phyloP scores from a whole-genome alignment of 2,329 filamentous ascomycete species.

The Penicillium expansum region DNA sequence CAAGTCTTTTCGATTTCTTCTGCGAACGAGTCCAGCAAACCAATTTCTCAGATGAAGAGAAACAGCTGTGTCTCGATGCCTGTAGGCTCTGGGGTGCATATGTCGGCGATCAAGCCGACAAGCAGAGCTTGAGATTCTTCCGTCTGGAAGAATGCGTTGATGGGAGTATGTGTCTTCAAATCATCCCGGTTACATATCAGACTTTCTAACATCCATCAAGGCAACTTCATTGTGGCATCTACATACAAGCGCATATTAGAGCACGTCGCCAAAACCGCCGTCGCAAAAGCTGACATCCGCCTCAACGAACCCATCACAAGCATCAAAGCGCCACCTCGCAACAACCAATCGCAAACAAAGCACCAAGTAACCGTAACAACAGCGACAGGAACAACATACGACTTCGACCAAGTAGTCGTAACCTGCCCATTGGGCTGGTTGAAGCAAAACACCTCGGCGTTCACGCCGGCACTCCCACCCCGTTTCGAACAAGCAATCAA shows the following conservation, averaged over 20 bases:
- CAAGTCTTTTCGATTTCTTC: conserved; percentile 59
- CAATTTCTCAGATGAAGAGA: conserved; percentile 41
- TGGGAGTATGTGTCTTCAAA: conserved; percentile 42
- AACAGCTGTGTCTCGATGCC: conserved; percentile 52
- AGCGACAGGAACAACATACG: conserved; percentile 32
- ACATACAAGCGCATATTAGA: conserved; percentile 60
- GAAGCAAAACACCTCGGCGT: conserved; percentile 47
- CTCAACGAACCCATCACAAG: conserved; percentile 46
- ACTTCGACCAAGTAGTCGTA: conserved; percentile 53
- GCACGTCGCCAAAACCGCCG: conserved; percentile 50
- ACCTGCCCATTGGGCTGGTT: conserved; percentile 56
- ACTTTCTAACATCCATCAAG: conserved; percentile 30
- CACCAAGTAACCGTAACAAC: conserved; percentile 48
- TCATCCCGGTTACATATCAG: not conserved
- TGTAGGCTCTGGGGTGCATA: conserved; percentile 64
- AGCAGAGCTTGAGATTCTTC: conserved; percentile 63
- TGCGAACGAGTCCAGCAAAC: conserved; percentile 47
- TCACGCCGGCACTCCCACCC: conserved; percentile 45
- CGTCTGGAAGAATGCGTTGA: conserved; percentile 66
- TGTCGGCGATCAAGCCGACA: conserved; percentile 58
- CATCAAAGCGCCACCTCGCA: conserved; percentile 33
- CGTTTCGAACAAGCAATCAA: conserved; percentile 47
- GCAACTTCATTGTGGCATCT: conserved; percentile 61
- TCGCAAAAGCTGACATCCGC: conserved; percentile 49
- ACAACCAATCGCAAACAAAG: conserved; percentile 5